Conservation (phyloP, 2,329 filamentous ascomycete genomes). For the Teratosphaeria nubilosa region DNA sequence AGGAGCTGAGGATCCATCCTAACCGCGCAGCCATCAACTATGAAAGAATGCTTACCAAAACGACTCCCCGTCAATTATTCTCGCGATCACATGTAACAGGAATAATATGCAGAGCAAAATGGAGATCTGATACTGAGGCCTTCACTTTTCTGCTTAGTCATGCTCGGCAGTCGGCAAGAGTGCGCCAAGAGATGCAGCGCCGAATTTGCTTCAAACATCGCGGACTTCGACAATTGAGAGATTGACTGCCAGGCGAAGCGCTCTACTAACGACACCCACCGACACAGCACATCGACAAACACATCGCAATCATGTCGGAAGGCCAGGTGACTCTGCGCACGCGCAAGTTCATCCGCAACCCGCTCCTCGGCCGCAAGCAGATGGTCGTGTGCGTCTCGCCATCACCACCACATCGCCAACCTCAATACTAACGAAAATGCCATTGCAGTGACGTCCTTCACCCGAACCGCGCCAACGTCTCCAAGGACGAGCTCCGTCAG, state of each 20-base stretch:
- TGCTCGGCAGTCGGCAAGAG: background rate
- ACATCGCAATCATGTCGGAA: conserved; percentile 76
- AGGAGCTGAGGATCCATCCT: conserved; percentile 26
- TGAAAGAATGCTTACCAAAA: background rate
- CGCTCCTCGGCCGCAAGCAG: conserved; percentile 96
- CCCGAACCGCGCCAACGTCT: conserved; percentile 95
- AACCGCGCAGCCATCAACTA: background rate
- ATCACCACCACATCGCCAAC: background rate
- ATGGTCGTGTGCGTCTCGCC: conserved; percentile 72
- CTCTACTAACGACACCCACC: conserved; percentile 6
- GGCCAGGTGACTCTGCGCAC: conserved; percentile 57
- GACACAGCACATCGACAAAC: conserved; percentile 8
- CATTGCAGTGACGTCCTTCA: conserved; percentile 88
- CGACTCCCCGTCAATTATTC: too few species aligned
- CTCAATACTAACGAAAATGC: conserved; percentile 11
- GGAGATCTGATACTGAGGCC: background rate
- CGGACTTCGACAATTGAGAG: background rate
- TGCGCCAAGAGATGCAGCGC: background rate
- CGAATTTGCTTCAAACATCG: background rate
- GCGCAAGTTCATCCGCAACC: conserved; percentile 99
- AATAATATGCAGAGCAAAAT: too few species aligned
- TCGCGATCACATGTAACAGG: too few species aligned
- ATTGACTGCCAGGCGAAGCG: conserved; percentile 10
- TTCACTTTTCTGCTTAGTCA: background rate
- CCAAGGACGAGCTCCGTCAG: conserved; percentile 94